Percentiles rank a stretch among this genome's conserved stretches.
phyloP scores from a whole-genome alignment of 805 yeast genomes.

The Nakazawaea wyomingensis region DNA sequence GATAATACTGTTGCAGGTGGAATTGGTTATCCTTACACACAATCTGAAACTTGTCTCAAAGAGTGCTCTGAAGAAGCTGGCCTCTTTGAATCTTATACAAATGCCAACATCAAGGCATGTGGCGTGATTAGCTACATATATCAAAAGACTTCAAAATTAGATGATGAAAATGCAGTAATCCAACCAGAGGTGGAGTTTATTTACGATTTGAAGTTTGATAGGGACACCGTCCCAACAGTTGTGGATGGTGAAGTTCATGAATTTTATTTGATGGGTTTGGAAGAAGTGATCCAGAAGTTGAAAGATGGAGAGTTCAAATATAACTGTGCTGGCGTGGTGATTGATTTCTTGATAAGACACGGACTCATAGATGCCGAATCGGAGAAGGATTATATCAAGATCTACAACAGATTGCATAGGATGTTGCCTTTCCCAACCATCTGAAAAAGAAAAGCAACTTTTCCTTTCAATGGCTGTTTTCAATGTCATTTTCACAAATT shows the following conservation, averaged over 20 bases:
- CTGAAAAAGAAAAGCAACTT: too few relatives aligned
- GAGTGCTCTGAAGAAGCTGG: constrained; percentile 94
- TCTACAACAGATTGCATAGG: constrained; percentile 61
- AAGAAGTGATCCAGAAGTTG: constrained; percentile 49
- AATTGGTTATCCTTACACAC: constrained; percentile 72
- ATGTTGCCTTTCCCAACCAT: constrained; percentile 59
- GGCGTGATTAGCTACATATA: constrained; percentile 72
- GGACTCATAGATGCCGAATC: constrained; percentile 62
- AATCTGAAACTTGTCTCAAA: constrained; percentile 72
- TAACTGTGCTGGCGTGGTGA: constrained; percentile 72
- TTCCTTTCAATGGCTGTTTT: too few relatives aligned
- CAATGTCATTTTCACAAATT: too few relatives aligned
- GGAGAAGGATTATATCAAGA: constrained; percentile 63
- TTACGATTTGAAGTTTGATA: constrained; percentile 62
- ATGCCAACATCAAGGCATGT: constrained; percentile 35
- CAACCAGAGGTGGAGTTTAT: constrained; percentile 88
- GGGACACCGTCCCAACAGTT: constrained; percentile 45
- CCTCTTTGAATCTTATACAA: constrained; percentile 46
- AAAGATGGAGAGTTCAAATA: constrained; percentile 72
- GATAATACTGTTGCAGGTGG: constrained; percentile 98
- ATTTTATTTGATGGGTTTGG: constrained; percentile 58
- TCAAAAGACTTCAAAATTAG: constrained; percentile 27
- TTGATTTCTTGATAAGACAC: constrained; percentile 85
- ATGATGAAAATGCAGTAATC: constrained; percentile 46
- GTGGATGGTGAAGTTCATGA: constrained; percentile 74